These are phyloP conservation scores for Chrysoporthe deuterocubensis DNA, from an alignment of 2,329 filamentous ascomycete species.

Conservation along the genomic window DNA sequence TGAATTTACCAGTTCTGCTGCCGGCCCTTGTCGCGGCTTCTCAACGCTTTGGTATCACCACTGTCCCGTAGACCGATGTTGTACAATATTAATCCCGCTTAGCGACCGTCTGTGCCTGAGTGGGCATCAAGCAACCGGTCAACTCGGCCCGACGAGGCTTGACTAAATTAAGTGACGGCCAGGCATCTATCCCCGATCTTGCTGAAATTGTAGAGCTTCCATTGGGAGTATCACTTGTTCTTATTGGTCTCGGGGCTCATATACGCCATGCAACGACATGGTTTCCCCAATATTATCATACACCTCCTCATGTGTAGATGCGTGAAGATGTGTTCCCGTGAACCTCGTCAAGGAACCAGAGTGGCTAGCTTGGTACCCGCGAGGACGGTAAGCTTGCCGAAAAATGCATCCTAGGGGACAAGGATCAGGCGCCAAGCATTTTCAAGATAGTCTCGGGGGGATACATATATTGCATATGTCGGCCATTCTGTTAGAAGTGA, in stretches of 20 bases:
- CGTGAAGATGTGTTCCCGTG: slow-evolving; percentile 12
- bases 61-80: too few relatives aligned
- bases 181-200: not conserved
- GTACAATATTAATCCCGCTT: not conserved
- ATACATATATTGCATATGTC: not conserved
- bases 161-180: not conserved
- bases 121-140: not conserved
- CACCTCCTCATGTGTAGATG: slow-evolving; percentile 14
- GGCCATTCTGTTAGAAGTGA: not conserved
- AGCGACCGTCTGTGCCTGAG: not conserved
- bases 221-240: not conserved
- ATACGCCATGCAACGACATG: slow-evolving; percentile 24
- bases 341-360: slow-evolving; percentile 4
- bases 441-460: not conserved
- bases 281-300: slow-evolving; percentile 24
- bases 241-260: slow-evolving; percentile 7
- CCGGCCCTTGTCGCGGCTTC: too few relatives aligned
- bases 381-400: slow-evolving; percentile 11
- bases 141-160: slow-evolving; percentile 23
- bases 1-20: too few relatives aligned
- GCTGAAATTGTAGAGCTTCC: not conserved
- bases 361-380: slow-evolving; percentile 12
- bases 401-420: not conserved
- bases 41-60: too few relatives aligned
- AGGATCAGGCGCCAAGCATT: not conserved